Percentiles rank a stretch among this genome's conserved stretches.
Evolutionary conservation across 352 stramenopile species (phyloP).

Genomic region (Phytophthora tentaculata): DNA sequence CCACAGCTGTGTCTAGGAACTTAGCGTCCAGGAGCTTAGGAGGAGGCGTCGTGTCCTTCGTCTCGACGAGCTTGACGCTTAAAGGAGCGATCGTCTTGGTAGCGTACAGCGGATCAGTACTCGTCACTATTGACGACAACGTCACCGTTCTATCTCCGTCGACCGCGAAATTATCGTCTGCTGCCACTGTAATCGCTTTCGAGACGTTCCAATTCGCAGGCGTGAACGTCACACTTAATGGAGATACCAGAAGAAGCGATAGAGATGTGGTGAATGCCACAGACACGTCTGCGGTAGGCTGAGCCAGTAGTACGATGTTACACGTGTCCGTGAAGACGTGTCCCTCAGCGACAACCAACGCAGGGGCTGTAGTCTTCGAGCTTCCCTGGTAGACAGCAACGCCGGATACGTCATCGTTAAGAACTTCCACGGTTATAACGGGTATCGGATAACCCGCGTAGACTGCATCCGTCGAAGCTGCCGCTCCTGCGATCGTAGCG

Average conservation of each 20-base stretch:
- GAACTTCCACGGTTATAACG: constrained; percentile 43
- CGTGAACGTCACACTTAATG: constrained; percentile 46
- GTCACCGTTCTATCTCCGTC: constrained; percentile 49
- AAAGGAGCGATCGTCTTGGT: constrained; percentile 31
- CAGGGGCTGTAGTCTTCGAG: constrained; percentile 37
- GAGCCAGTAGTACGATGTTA: constrained; percentile 52
- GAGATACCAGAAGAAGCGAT: constrained; percentile 46
- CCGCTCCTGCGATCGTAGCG: constrained; percentile 28
- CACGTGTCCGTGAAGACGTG: constrained; percentile 55
- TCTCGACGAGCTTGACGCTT: constrained; percentile 65
- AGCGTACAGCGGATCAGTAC: constrained; percentile 40
- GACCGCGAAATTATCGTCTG: constrained; percentile 53
- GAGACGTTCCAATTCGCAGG: constrained; percentile 56
- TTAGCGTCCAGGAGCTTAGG: constrained; percentile 58
- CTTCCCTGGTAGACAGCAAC: constrained; percentile 53
- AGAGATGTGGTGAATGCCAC: constrained; percentile 44
- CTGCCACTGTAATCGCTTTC: constrained; percentile 45
- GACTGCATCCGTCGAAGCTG: constrained; percentile 43
- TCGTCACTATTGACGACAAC: constrained; percentile 39
- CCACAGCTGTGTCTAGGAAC: constrained; percentile 58
- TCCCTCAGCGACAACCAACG: constrained; percentile 54
- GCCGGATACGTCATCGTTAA: constrained; percentile 60
- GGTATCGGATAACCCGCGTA: constrained; percentile 37
- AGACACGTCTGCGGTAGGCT: constrained; percentile 48
- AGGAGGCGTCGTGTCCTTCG: constrained; percentile 61